These are phyloP conservation scores for Russula olivacea DNA, from an alignment of 768 basidiomycete species.

Conservation along the genomic window DNA sequence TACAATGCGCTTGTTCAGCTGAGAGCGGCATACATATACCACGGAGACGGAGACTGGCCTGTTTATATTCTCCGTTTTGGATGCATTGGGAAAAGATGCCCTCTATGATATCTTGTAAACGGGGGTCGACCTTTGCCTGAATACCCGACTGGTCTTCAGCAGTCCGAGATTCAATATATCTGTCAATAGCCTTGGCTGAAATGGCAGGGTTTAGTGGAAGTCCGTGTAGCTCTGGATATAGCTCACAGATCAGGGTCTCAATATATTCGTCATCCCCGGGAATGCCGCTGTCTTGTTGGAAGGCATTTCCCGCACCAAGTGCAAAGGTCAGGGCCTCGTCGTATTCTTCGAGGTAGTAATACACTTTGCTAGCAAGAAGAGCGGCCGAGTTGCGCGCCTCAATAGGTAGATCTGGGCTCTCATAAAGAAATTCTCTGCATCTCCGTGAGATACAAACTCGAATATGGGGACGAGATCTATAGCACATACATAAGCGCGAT, in stretches of 20 bases:
- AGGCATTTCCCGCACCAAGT: conserved; percentile 81
- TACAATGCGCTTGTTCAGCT: conserved; percentile 31
- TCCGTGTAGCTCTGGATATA: neutral
- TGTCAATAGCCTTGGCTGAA: conserved; percentile 91
- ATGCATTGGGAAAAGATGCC: conserved; percentile 83
- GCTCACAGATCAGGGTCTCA: conserved; percentile 91
- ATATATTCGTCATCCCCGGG: conserved; percentile 77
- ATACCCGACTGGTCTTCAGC: conserved; percentile 46
- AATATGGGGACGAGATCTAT: neutral
- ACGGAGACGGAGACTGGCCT: conserved; percentile 45
- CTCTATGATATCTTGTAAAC: conserved; percentile 81
- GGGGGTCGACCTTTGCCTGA: conserved; percentile 65
- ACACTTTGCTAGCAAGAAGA: conserved; percentile 93
- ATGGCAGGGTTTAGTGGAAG: neutral
- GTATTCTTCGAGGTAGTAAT: conserved; percentile 93
- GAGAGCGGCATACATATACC: neutral
- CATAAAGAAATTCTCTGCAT: conserved; percentile 82
- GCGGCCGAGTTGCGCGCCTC: conserved; percentile 79
- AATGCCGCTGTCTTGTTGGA: conserved; percentile 64
- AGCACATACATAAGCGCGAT: conserved; percentile 75
- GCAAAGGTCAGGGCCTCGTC: conserved; percentile 96
- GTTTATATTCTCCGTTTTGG: conserved; percentile 83
- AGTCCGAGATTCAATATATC: conserved; percentile 69
- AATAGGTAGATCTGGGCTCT: conserved; percentile 68
- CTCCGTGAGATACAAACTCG: conserved; percentile 10